Base-by-base conservation (phyloP, 805 yeast genomes). In the Kluyveromyces dobzhanskii region DNA sequence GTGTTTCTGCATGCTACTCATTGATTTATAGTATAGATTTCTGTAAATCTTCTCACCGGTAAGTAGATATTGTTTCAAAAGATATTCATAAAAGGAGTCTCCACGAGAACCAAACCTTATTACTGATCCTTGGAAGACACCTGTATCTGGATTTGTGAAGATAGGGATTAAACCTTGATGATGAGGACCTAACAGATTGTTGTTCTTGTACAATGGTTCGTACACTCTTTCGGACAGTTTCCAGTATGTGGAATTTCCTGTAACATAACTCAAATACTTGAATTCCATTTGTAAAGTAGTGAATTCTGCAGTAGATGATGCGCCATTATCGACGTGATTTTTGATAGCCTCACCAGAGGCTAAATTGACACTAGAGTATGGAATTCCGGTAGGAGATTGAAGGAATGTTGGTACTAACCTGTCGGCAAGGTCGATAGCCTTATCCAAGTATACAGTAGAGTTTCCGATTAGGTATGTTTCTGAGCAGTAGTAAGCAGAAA, bases 91-190 rank as follows among this genome's bases (percentile, higher is more conserved):
- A 57, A 87, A 88, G 0, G 95, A 85, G 61, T 87, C 97, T 35
- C 95, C 97, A 49, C 96, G 70, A 1, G 94, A 82, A 0, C 97
- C 97, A 40, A 88, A 64, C 46, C 96, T 72, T 44, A 90, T 85
- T 38, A 73, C 60, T 2, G 56, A 50, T 1, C 86, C 86, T 43
- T 67, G 73, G 57, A 75, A 86, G 44, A 67, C 64, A 4, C 92
- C 96, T 0, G 80, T 71, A 30, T 76, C 80, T 7, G 95, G 92
- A 27, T 75, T 66, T 27, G 88, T 77, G 53, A 67, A 83, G 32
- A 86, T 85, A 3, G 97, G 95, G 3, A 75, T 94, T 30, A 88
- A 68, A 0, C 95, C 96, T 51, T 78, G 86, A 37, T 44, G 56
- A 8, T 35, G 23, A 1, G 25, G 36, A 3, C 46, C 48, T 14